Evolutionary conservation across 179 eudicot species (phyloP), one percentile per base, ranked within the genome.

Genomic region (Beta lomatogona): DNA sequence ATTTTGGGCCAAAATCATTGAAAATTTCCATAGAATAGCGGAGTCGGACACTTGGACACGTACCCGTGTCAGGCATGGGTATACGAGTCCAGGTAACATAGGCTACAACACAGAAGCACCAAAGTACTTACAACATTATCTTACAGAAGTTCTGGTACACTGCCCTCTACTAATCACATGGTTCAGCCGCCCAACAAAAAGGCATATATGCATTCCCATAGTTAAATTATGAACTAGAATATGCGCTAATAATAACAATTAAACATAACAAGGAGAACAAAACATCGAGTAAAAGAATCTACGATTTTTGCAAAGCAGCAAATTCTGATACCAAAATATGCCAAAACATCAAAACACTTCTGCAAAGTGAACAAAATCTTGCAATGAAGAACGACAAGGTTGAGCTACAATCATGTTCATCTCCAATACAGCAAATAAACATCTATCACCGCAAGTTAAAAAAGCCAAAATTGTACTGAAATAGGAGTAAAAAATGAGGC

Each of bases 321-420:
- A 36, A 67, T 5, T 0, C 18, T 4, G 2, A 66, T 31, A 67
- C 63, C 6, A 2, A 22, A 58, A 48, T 13, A 16, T 58, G 1
- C 71, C 2, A 36, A 15, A 67, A 31, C 48, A 67, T 67, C 48
- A 67, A 13, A 31, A 41, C 2, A 19, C 48, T 67, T 31, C 6
- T 13, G 48, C 48, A 41, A 41, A n/a, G 36, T 15, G 48, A 75
- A 31, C 50, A 55, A 55, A 57, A 75, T 16, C 63, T 75, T 31
- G 78, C 28, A 58, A 9, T 55, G 3, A 19, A 48, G 25, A 11
- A 71, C 6, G 6, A 52, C 13, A 57, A 31, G 3, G 74, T 19
- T 44, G 52, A 72, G 76, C 66, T 55, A 75, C 25, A 57, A 41
- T 75, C 3, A 55, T 31, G 53, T 75, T 72, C 48, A 55, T 57